Percentiles rank a stretch among this genome's conserved stretches.
Conservation (phyloP, 2,329 filamentous ascomycete genomes). For the Aspergillus viridinutans region DNA sequence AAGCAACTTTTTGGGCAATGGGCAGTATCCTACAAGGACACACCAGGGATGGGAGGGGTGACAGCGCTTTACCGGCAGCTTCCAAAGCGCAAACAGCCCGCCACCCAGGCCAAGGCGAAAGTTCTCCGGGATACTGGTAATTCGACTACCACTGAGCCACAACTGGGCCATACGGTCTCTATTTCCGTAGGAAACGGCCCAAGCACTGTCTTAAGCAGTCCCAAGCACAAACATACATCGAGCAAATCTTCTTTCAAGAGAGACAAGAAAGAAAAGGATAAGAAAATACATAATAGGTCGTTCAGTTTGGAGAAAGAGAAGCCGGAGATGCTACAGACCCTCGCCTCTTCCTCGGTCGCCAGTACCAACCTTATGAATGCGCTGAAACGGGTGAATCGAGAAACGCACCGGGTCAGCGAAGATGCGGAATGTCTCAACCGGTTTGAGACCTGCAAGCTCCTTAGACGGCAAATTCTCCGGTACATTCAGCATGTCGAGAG, state of each 20-base stretch:
- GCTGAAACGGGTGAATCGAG: conserved; percentile 85
- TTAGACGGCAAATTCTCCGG: conserved; percentile 77
- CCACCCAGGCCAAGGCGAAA: conserved; percentile 73
- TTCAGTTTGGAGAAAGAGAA: conserved; percentile 89
- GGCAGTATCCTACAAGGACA: conserved; percentile 75
- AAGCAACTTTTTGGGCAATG: conserved; percentile 81
- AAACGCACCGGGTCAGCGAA: conserved; percentile 80
- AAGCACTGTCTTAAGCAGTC: conserved; percentile 32
- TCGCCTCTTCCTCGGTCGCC: conserved; percentile 83
- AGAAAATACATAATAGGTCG: conserved; percentile 51
- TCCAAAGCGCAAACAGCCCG: conserved; percentile 64
- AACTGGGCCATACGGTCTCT: conserved; percentile 38
- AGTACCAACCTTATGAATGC: conserved; percentile 87
- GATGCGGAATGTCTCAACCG: conserved; percentile 69
- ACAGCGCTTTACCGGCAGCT: conserved; percentile 71
- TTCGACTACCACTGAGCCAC: conserved; percentile 25
- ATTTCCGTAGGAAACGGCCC: conserved; percentile 37
- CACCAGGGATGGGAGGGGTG: conserved; percentile 73
- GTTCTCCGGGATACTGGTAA: conserved; percentile 75
- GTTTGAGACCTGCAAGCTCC: conserved; percentile 81
- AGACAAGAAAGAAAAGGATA: conserved; percentile 43
- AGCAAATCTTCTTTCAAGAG: conserved; percentile 41
- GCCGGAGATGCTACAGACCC: conserved; percentile 77
- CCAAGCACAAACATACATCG: conserved; percentile 36
- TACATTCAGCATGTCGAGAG: conserved; percentile 91